Base-by-base conservation (phyloP, 768 basidiomycete genomes). In the Hericium coralloides region DNA sequence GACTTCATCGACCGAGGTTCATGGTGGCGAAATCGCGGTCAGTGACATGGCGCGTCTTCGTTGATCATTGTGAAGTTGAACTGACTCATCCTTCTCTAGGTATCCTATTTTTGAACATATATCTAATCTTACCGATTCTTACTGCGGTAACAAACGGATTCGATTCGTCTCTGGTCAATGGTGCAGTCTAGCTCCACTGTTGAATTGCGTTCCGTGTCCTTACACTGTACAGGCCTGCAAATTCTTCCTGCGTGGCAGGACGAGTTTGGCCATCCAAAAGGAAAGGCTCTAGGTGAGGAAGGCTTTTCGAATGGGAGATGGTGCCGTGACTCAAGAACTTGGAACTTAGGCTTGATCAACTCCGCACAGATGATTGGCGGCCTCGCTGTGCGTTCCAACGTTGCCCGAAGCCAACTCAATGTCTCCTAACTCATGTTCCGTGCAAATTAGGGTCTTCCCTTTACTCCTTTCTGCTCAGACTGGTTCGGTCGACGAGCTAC, bases 111-210 rank as follows among this genome's bases (percentile, higher is more conserved):
- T 69, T 85, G 39, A 86, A 85, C 66, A 56, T 85, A 5, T 81
- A 76, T 62, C 72, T 87, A 36, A 55, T 82, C 15, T 70, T 87
- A 15, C 83, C 85, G 2, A 73, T 88, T n/a, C 68, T 87, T 56
- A 85, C 85, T 15, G 79, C 84, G 17, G 72, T 78, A 14, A 78
- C 79, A 51, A 87, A 86, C 68, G 86, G 87, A 23, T 76, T 84
- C 52, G 83, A 87, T 65, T 81, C 82, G 3, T 85, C 84, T n/a
- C 69, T 85, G 48, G 74, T 85, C 15, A 86, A 85, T 62, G 76
- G 75, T 73, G 38, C 31, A n/a, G 65, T 22, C 48, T 4, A 20
- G 41, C 31, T 49, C 5, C 26, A 3, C 20, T 20, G 14, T n/a
- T n/a, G n/a, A 12, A 18, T 36, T 38, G 10, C 7, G 25, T 25